Evolutionary conservation across 2,329 filamentous ascomycete genomes (phyloP), one percentile per base, ranked within the genome.

Genomic region (Fusarium piperis): DNA sequence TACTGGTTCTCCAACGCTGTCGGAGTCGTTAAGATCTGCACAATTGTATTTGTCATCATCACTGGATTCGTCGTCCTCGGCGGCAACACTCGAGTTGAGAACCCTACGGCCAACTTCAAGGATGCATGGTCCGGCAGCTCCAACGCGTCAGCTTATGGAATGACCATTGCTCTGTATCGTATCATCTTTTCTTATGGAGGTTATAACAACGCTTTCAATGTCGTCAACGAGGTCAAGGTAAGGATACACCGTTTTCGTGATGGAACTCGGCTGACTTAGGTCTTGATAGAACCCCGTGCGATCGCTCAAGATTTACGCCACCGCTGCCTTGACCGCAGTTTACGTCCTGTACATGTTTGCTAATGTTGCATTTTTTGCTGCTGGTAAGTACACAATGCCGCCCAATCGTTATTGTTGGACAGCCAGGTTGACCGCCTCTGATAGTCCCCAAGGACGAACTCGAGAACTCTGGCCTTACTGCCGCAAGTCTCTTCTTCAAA

Each of bases 321-420:
- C 84, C 7, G 74, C 85, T 3, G 87, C 88, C 0, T 79, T 91
- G 3, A 41, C 85, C 0, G 76, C 86, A 0, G 87, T 90, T 3
- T 83, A 86, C 0, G 77, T 85, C 0, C 81, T 91, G 0, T 91
- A 90, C 78, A 82, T 89, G 15, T 79, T 91, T 3, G 86, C 84
- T 62, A 90, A 90, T 64, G 80, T 91, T 39, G 89, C 89, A 0
- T 91, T 89, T 77, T 89, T 90, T 69, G 83, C 88, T 2, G 87
- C 86, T 2, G 52, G 52, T 55, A 20, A 55, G 52, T 28, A 18
- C 12, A 36, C 3, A 18, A 15, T 6, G 13, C 46, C 11, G 4
- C 12, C n/a, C 9, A n/a, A 20, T 44, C 7, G 8, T 9, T 44
- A 10, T 10, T 18, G 2, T 53, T 33, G 48, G 2, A 30, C n/a